phyloP scores from a whole-genome alignment of 2,329 filamentous ascomycete species.

The Arthrobotrys conoides region DNA sequence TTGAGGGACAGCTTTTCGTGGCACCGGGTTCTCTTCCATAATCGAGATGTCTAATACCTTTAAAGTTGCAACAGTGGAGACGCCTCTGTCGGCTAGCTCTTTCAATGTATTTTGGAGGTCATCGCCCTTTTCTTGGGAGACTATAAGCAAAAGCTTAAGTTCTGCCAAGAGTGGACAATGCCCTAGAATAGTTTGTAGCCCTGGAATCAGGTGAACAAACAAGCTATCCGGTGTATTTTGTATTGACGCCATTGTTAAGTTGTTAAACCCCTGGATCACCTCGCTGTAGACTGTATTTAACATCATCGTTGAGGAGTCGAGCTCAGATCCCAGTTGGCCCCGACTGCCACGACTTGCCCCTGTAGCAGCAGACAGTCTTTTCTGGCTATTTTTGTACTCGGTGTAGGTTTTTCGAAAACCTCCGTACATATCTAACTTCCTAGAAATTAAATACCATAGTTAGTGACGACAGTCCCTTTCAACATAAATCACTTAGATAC shows the following conservation, averaged over 20 bases:
- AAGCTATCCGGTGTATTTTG: conserved; percentile 29
- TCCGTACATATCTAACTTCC: conserved; percentile 30
- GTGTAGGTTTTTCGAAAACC: neutral
- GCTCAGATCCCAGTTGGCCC: neutral
- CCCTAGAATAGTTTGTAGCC: conserved; percentile 3
- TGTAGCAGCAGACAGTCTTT: neutral
- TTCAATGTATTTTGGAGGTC: neutral
- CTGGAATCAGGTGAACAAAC: conserved; percentile 31
- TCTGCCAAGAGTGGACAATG: conserved; percentile 9
- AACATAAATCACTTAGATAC: neutral
- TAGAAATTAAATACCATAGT: neutral
- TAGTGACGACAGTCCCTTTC: neutral
- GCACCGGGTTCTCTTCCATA: neutral
- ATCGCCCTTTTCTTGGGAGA: neutral
- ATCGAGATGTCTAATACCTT: neutral
- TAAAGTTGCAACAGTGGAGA: neutral
- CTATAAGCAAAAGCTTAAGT: neutral
- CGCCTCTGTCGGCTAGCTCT: neutral
- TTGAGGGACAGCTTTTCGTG: too few relatives aligned
- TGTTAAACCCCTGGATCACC: neutral
- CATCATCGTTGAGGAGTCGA: neutral
- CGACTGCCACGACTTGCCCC: neutral
- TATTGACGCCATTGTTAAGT: conserved; percentile 11
- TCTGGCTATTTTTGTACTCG: neutral
- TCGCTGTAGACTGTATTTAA: neutral